Conservation (phyloP, 495 filamentous ascomycete species). For the Podospora pseudocomata region DNA sequence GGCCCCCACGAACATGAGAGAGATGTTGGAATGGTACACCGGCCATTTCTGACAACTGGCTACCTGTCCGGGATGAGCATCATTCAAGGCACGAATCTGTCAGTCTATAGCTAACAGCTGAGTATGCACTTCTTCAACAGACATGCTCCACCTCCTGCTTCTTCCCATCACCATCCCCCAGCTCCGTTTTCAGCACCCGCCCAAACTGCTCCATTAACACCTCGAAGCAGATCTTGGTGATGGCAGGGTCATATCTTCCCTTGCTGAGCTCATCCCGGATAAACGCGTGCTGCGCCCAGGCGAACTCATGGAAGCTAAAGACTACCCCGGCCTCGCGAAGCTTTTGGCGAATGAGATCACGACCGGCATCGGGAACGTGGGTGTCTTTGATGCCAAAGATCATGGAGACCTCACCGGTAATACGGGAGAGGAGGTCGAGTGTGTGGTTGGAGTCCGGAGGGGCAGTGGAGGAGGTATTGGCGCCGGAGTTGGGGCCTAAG, state of each 20-base stretch:
- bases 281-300: constrained; percentile 93
- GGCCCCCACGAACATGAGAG: too few species aligned
- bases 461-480: constrained; percentile 32
- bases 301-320: constrained; percentile 84
- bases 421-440: constrained; percentile 50
- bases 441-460: constrained; percentile 41
- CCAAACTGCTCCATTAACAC: constrained; percentile 85
- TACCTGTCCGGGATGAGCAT: too few species aligned
- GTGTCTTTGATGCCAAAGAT: constrained; percentile 91
- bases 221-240: constrained; percentile 87
- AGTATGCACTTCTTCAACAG: constrained; percentile 7
- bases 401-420: constrained; percentile 78
- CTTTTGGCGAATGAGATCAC: constrained; percentile 81
- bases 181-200: constrained; percentile 68
- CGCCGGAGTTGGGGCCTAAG: constrained; percentile 51
- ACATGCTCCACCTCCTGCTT: constrained; percentile 27
- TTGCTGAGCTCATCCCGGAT: constrained; percentile 95
- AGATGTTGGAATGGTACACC: too few species aligned
- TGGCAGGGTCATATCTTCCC: constrained; percentile 84
- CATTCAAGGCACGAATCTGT: too few species aligned
- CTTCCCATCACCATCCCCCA: constrained; percentile 54
- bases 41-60: too few species aligned
- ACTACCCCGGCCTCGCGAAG: constrained; percentile 69
- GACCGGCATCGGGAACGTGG: constrained; percentile 80
- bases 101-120: too few species aligned